Percentiles rank a stretch among this genome's conserved stretches.
These are phyloP conservation scores for Boletus reticuloceps DNA, from an alignment of 768 basidiomycete genomes.

Conservation along the genomic window DNA sequence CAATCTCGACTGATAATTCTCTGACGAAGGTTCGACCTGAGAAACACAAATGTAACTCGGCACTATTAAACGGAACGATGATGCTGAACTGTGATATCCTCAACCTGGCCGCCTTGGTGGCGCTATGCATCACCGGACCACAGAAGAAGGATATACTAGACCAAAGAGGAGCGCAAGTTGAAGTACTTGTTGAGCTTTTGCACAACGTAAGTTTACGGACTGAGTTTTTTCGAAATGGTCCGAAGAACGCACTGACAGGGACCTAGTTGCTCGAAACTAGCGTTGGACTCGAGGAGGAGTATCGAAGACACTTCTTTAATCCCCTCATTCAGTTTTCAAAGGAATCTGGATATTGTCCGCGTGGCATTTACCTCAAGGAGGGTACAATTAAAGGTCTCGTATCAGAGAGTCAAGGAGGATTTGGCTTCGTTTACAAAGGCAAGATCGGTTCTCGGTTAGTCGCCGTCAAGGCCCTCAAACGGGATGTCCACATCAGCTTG, in stretches of 20 bases:
- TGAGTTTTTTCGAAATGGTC: background rate
- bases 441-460: slow-evolving; percentile 19
- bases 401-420: slow-evolving; percentile 15
- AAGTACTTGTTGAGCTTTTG: slow-evolving; percentile 23
- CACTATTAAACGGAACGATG: slow-evolving; percentile 14
- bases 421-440: slow-evolving; percentile 22
- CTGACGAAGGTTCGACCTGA: slow-evolving; percentile 6
- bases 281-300: slow-evolving; percentile 14
- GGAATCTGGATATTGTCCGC: slow-evolving; percentile 18
- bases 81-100: slow-evolving; percentile 20
- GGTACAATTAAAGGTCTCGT: slow-evolving; percentile 7
- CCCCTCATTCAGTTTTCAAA: slow-evolving; percentile 20
- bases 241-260: background rate
- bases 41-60: slow-evolving; percentile 25
- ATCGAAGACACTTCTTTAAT: slow-evolving; percentile 16
- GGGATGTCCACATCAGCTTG: background rate
- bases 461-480: slow-evolving; percentile 25
- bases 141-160: slow-evolving; percentile 3
- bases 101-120: slow-evolving; percentile 17
- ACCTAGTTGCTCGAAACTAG: slow-evolving; percentile 22
- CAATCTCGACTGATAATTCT: slow-evolving; percentile 6
- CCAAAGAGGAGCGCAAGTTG: background rate
- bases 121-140: slow-evolving; percentile 8
- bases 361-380: slow-evolving; percentile 7
- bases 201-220: slow-evolving; percentile 18